Conservation (phyloP, 1,139 yeast genomes). For the Sugiyamaella neomexicana region DNA sequence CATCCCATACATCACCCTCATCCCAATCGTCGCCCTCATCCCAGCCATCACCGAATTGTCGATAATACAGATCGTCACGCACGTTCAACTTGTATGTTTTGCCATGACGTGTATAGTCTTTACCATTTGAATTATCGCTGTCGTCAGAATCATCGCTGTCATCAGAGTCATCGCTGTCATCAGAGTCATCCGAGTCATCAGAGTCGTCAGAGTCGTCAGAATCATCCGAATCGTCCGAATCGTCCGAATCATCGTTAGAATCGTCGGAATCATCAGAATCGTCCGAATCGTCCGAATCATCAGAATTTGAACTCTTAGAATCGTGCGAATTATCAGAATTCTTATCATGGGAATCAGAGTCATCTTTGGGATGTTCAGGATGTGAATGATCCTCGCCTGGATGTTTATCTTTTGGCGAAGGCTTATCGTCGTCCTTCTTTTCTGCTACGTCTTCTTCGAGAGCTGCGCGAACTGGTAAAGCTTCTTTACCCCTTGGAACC, state of each 20-base stretch:
- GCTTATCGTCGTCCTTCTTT: not conserved
- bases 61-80: not conserved
- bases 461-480: not conserved
- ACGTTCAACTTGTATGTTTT: not conserved
- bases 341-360: not conserved
- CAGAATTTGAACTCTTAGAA: not conserved
- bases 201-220: not conserved
- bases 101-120: no score
- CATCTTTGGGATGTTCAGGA: not conserved
- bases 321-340: not conserved
- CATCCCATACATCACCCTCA: constrained; percentile 1
- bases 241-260: not conserved
- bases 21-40: not conserved
- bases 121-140: not conserved
- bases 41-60: not conserved
- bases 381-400: not conserved
- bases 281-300: not conserved
- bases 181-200: not conserved
- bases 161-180: not conserved
- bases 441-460: not conserved
- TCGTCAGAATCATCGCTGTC: not conserved
- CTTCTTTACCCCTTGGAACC: not conserved
- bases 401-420: no score
- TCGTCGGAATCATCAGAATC: not conserved
- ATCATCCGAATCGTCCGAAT: not conserved